A percentile compares a stretch with the other conserved stretches of the same genome.
Evolutionary conservation across 73 alveolate species (phyloP).

Genomic region (Tetrahymena malaccensis): DNA sequence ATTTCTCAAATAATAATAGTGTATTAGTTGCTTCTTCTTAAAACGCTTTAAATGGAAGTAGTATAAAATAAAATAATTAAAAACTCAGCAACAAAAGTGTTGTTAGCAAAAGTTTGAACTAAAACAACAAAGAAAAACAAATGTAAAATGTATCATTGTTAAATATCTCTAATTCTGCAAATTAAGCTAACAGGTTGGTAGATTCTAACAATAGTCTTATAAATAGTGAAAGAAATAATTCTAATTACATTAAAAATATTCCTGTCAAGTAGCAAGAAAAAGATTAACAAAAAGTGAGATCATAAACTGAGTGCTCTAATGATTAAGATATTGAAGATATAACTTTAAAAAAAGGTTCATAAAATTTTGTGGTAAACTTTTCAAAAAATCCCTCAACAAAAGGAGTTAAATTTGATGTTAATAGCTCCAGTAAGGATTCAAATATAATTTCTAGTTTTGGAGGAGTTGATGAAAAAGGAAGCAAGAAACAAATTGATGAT

Average conservation of each 20-base stretch:
- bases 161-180: not conserved
- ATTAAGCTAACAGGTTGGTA: not conserved
- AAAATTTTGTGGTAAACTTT: not conserved
- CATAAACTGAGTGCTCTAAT: not conserved
- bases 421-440: not conserved
- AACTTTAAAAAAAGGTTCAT: not conserved
- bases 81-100: not conserved
- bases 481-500: not conserved
- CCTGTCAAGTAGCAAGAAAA: not conserved
- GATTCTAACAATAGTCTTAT: not conserved
- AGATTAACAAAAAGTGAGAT: not conserved
- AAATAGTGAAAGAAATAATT: not conserved
- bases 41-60: not conserved
- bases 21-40: not conserved
- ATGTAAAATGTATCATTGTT: no score
- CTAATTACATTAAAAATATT: no score
- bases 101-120: not conserved
- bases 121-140: no score
- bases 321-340: not conserved
- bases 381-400: not conserved
- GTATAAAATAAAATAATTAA: no score
- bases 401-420: not conserved
- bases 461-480: not conserved
- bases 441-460: not conserved
- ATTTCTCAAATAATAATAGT: not conserved